Percentiles rank a stretch among this genome's conserved stretches.
phyloP scores from a whole-genome alignment of 2,329 filamentous ascomycete genomes.

The Aspergillus amoenus region DNA sequence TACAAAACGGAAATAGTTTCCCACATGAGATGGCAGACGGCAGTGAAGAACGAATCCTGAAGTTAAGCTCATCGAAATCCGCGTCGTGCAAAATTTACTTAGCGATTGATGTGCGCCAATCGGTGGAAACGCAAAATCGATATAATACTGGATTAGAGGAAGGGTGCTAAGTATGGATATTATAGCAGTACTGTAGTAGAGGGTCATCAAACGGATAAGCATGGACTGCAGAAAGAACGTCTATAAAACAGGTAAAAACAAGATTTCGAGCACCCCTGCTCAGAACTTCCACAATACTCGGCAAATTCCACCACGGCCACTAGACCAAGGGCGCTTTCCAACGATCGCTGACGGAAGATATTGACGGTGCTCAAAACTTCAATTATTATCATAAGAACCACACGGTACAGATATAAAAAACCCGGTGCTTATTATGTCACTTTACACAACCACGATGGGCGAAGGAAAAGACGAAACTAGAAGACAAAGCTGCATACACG shows the following conservation, averaged over 20 bases:
- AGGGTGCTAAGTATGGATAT: not conserved
- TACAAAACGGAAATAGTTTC: not conserved
- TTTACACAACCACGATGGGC: slow-evolving; percentile 32
- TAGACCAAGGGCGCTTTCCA: slow-evolving; percentile 21
- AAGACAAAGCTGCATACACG: slow-evolving; percentile 27
- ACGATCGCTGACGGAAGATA: slow-evolving; percentile 22
- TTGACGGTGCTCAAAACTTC: slow-evolving; percentile 34
- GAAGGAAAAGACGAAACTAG: slow-evolving; percentile 21
- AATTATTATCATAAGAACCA: slow-evolving; percentile 45
- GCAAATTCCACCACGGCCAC: slow-evolving; percentile 9
- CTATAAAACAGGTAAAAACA: slow-evolving; percentile 23
- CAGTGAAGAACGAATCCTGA: not conserved
- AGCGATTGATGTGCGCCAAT: not conserved
- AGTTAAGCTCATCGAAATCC: not conserved
- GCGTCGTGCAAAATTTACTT: not conserved
- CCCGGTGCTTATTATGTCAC: slow-evolving; percentile 37
- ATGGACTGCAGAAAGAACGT: slow-evolving; percentile 24
- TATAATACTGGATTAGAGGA: not conserved
- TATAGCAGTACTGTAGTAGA: not conserved
- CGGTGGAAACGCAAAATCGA: not conserved
- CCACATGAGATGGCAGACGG: not conserved
- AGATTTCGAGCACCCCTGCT: slow-evolving; percentile 15
- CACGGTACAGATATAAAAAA: slow-evolving; percentile 31
- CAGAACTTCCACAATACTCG: slow-evolving; percentile 12
- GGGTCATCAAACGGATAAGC: slow-evolving; percentile 16